A percentile compares a stretch with the other conserved stretches of the same genome.
Evolutionary conservation across 192 early-diverging fungal genomes (phyloP).

Genomic region (Thamnidium elegans): DNA sequence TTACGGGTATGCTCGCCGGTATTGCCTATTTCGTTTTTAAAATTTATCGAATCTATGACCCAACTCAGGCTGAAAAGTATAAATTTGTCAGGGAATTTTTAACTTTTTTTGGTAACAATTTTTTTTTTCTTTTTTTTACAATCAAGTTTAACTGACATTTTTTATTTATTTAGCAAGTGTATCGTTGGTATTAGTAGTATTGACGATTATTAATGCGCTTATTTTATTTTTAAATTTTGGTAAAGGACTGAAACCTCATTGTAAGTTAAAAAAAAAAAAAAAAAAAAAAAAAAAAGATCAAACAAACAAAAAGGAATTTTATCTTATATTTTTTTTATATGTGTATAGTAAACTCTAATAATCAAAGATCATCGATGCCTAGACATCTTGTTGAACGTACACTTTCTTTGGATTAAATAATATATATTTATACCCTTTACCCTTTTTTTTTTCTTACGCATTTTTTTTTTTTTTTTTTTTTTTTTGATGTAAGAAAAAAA

Average conservation of each 20-base stretch:
- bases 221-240: conserved; percentile 63
- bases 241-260: conserved; percentile 59
- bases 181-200: conserved; percentile 43
- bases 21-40: conserved; percentile 71
- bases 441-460: no score
- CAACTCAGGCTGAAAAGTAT: conserved; percentile 43
- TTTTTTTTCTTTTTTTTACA: conserved; percentile 4
- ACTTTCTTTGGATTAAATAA: conserved; percentile 10
- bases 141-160: no score
- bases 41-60: conserved; percentile 57
- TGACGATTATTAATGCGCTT: conserved; percentile 54
- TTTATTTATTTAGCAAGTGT: conserved; percentile 35
- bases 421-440: no score
- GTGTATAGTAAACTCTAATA: conserved; percentile 1
- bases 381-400: conserved; percentile 4
- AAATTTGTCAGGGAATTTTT: conserved; percentile 53
- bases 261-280: conserved; percentile 37
- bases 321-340: not conserved
- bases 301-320: no score
- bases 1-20: conserved; percentile 55
- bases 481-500: no score
- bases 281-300: no score
- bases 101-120: conserved; percentile 72
- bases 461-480: no score
- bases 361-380: conserved; percentile 8